These are phyloP conservation scores for Saccharum officinarum DNA, from an alignment of 176 grass and related monocot species.

Conservation along the genomic window DNA sequence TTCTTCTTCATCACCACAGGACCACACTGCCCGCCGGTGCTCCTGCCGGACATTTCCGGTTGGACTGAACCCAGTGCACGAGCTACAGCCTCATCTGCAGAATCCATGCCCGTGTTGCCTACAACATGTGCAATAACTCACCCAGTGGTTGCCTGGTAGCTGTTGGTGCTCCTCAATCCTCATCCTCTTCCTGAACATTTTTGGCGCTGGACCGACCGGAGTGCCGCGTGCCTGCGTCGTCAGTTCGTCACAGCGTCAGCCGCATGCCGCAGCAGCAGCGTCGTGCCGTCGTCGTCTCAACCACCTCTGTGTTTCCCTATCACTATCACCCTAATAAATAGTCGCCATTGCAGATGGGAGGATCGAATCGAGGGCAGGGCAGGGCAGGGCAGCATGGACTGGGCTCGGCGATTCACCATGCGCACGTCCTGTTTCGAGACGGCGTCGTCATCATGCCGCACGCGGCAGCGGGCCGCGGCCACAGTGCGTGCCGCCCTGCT, in stretches of 20 bases:
- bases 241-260: constrained; percentile 27
- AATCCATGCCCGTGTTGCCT: background rate
- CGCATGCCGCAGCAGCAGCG: no score
- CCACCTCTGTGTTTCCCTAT: constrained; percentile 16
- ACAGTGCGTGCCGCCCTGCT: background rate
- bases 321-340: constrained; percentile 43
- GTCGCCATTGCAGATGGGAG: constrained; percentile 57
- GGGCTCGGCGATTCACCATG: constrained; percentile 9
- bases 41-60: background rate
- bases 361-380: constrained; percentile 26
- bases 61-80: constrained; percentile 11
- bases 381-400: constrained; percentile 31
- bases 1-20: background rate
- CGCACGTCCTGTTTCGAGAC: constrained; percentile 10
- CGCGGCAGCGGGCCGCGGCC: background rate
- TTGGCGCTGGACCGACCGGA: background rate
- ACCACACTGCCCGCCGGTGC: background rate
- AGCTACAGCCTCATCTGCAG: constrained; percentile 13
- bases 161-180: constrained; percentile 18
- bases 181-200: constrained; percentile 32
- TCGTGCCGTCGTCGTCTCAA: constrained; percentile 23
- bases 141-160: constrained; percentile 45
- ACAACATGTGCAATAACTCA: constrained; percentile 46
- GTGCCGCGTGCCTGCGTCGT: background rate
- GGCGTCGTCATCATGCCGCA: background rate